Evolutionary conservation across 2,329 filamentous ascomycete genomes (phyloP).

Genomic region (Colletotrichum gigasporum): DNA sequence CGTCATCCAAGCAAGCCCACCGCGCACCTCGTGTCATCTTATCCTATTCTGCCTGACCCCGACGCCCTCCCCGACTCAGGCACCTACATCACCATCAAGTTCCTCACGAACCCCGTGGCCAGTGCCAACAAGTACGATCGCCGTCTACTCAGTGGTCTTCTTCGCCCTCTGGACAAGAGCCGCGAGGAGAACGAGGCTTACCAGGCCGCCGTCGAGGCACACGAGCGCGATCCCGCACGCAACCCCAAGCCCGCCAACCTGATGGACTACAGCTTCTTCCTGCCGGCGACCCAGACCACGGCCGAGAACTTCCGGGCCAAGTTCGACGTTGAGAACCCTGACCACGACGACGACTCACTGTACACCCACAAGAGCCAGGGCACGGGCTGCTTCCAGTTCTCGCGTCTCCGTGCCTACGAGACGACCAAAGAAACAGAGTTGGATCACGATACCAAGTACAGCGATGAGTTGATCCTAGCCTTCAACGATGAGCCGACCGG

Average conservation of each 20-base stretch:
- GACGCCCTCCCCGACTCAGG: conserved; percentile 76
- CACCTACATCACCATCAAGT: conserved; percentile 76
- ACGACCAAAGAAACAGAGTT: conserved; percentile 67
- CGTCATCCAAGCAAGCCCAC: conserved; percentile 62
- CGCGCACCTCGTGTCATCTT: conserved; percentile 63
- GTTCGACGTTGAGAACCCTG: conserved; percentile 66
- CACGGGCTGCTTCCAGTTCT: conserved; percentile 66
- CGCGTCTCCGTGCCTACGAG: conserved; percentile 71
- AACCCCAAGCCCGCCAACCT: conserved; percentile 65
- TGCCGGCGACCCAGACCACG: conserved; percentile 58
- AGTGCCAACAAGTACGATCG: conserved; percentile 63
- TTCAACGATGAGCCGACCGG: conserved; percentile 58
- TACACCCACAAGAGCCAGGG: conserved; percentile 62
- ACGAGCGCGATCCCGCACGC: conserved; percentile 65
- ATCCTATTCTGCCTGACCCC: conserved; percentile 71
- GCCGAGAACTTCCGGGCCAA: conserved; percentile 67
- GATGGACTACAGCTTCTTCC: conserved; percentile 75
- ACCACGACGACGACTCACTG: conserved; percentile 61
- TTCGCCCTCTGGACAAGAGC: conserved; percentile 67
- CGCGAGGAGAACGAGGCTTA: conserved; percentile 63
- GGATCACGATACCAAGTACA: conserved; percentile 68
- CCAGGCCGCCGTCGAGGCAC: conserved; percentile 59
- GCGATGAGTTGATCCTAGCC: conserved; percentile 70
- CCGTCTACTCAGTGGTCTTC: conserved; percentile 68
- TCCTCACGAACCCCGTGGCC: conserved; percentile 71